Conservation (phyloP, 2,329 filamentous ascomycete genomes). For the Ophiocordyceps camponoti-floridani region DNA sequence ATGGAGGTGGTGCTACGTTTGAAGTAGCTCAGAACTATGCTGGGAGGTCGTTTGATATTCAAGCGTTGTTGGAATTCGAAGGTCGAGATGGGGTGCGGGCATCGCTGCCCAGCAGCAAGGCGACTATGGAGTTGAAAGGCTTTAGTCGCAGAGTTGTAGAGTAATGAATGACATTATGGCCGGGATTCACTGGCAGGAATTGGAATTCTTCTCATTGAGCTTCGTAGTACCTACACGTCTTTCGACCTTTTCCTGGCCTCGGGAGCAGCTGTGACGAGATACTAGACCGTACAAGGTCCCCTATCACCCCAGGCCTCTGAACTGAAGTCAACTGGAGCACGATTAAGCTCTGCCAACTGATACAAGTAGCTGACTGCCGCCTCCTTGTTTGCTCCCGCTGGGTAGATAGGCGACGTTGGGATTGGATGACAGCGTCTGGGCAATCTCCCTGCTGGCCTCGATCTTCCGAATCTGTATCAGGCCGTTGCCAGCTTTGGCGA, state of each 20-base stretch:
- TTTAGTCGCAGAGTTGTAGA: too few species aligned
- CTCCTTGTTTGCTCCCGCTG: conserved; percentile 49
- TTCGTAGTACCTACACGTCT: too few species aligned
- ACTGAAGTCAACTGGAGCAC: neutral
- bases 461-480: conserved; percentile 93
- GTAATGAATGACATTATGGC: too few species aligned
- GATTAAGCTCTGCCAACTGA: conserved; percentile 26
- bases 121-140: too few species aligned
- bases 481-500: conserved; percentile 83
- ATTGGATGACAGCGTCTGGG: conserved; percentile 71
- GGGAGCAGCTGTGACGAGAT: too few species aligned
- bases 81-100: too few species aligned
- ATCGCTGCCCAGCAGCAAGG: too few species aligned
- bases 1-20: too few species aligned
- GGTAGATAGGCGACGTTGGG: conserved; percentile 94
- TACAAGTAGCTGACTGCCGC: conserved; percentile 30
- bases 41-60: neutral
- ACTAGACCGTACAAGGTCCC: neutral
- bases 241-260: too few species aligned
- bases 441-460: conserved; percentile 92
- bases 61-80: too few species aligned
- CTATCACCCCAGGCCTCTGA: neutral
- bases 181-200: too few species aligned
- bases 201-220: too few species aligned
- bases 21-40: neutral